Conservation (phyloP, 202 grass and related monocot genomes). For the Sporobolus alterniflorus region DNA sequence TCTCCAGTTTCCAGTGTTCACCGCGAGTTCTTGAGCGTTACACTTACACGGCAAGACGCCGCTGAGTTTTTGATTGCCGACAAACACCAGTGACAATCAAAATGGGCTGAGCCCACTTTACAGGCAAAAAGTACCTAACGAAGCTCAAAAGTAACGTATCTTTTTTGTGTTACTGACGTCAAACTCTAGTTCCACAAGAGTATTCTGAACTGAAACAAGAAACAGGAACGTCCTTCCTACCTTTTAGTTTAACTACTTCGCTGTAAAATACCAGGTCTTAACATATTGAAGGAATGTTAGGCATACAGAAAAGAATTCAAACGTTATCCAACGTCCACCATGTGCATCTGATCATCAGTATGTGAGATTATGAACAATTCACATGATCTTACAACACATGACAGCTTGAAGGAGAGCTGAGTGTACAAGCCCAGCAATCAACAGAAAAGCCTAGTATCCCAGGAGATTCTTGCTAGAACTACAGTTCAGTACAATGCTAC, state of each 20-base stretch:
- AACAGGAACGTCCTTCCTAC: no score
- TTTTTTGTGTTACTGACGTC: no score
- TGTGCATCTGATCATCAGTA: background rate
- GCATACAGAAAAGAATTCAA: background rate
- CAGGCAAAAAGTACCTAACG: no score
- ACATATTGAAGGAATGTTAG: background rate
- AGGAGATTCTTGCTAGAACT: conserved; percentile 26
- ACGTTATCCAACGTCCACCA: background rate
- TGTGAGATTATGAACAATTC: background rate
- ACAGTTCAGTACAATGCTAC: conserved; percentile 25
- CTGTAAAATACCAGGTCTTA: background rate
- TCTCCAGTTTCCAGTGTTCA: no score
- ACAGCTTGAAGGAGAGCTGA: conserved; percentile 7
- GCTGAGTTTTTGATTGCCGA: no score
- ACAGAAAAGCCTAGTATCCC: background rate
- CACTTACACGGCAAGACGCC: no score
- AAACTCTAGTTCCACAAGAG: no score
- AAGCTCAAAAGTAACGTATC: no score
- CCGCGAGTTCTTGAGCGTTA: no score
- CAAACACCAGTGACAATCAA: no score
- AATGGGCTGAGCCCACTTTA: no score
- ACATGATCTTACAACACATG: background rate
- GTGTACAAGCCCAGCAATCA: background rate
- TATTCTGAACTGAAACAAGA: no score
- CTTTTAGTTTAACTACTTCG: background rate